Conservation (phyloP, 2,329 filamentous ascomycete genomes). For the Nothophoma quercina region DNA sequence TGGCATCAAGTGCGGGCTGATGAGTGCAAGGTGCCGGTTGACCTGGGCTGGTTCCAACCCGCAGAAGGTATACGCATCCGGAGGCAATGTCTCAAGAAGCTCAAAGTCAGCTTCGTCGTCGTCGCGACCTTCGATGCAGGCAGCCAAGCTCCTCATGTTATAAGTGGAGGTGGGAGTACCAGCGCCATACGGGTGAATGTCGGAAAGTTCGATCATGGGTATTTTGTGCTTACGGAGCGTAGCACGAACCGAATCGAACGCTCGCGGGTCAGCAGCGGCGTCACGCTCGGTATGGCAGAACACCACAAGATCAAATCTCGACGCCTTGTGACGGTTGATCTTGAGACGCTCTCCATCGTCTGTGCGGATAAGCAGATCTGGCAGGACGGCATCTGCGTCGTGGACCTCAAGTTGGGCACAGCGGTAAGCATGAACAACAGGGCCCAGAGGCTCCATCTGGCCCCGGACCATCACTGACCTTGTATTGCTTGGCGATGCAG, state of each 20-base stretch:
- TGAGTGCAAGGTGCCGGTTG: conserved; percentile 48
- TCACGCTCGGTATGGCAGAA: conserved; percentile 36
- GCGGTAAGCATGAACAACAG: conserved; percentile 39
- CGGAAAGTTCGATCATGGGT: conserved; percentile 42
- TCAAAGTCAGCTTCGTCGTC: conserved; percentile 30
- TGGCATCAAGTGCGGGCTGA: conserved; percentile 35
- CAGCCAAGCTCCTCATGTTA: conserved; percentile 32
- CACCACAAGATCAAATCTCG: conserved; percentile 41
- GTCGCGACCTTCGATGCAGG: conserved; percentile 43
- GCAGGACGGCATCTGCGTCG: conserved; percentile 18
- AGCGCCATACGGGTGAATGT: conserved; percentile 36
- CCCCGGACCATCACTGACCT: conserved; percentile 47
- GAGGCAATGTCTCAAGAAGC: conserved; percentile 41
- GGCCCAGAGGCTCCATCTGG: conserved; percentile 42
- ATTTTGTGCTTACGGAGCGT: conserved; percentile 34
- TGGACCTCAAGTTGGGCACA: conserved; percentile 30
- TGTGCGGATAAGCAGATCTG: neutral
- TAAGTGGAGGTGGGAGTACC: conserved; percentile 27
- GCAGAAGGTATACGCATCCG: conserved; percentile 44
- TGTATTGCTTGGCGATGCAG: conserved; percentile 39
- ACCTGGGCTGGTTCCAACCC: conserved; percentile 46
- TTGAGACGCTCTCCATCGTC: conserved; percentile 37
- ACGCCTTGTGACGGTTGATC: conserved; percentile 21
- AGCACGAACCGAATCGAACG: conserved; percentile 32
- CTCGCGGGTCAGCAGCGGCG: conserved; percentile 21